phyloP scores from a whole-genome alignment of 805 yeast species.

The Komagataella phaffii region DNA sequence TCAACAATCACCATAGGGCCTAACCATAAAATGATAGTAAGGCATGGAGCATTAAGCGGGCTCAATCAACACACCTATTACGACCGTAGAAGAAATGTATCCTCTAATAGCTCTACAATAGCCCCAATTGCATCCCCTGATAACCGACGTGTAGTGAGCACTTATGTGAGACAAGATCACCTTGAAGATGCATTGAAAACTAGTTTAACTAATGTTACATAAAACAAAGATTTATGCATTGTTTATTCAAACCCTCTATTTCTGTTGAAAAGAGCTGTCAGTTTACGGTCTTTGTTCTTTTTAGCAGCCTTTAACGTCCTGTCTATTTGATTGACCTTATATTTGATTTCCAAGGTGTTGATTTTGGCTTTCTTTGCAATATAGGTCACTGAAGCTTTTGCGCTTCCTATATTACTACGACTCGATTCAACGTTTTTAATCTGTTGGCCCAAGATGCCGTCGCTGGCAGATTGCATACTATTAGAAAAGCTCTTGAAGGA shows the following conservation, averaged over 20 bases:
- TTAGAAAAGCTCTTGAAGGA: neutral
- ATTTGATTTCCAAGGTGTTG: neutral
- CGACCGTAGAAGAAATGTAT: slow-evolving; percentile 6
- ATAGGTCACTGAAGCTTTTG: neutral
- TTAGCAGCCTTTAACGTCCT: neutral
- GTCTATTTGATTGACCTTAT: neutral
- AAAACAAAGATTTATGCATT: neutral
- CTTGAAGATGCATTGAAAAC: neutral
- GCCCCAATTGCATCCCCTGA: neutral
- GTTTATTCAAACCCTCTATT: neutral
- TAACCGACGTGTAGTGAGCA: neutral
- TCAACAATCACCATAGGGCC: slow-evolving; percentile 28
- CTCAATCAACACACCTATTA: slow-evolving; percentile 15
- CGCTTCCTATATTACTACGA: neutral
- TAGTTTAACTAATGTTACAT: neutral
- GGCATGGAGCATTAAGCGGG: slow-evolving; percentile 28
- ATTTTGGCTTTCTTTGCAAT: neutral
- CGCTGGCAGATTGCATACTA: neutral
- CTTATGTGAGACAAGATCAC: neutral
- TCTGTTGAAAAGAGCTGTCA: neutral
- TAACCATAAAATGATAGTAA: slow-evolving; percentile 24
- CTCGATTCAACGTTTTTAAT: neutral
- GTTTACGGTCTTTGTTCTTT: neutral
- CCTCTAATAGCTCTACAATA: neutral
- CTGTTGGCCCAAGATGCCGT: neutral